Conservation (phyloP, 495 filamentous ascomycete genomes). For the Trichoderma virens region DNA sequence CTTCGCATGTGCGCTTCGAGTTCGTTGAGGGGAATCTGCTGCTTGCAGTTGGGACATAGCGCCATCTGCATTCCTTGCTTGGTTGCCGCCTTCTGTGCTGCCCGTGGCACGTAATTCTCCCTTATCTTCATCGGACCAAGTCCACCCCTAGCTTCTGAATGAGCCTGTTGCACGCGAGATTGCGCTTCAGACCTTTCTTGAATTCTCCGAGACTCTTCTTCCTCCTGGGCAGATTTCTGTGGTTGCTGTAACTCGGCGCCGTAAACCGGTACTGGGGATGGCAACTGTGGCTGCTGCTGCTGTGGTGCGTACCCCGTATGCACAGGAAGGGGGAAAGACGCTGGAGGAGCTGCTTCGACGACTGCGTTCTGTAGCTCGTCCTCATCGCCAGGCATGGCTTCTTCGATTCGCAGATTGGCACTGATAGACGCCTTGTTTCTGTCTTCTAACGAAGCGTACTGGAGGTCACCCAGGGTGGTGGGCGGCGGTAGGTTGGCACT, state of each 20-base stretch:
- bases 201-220: conserved; percentile 61
- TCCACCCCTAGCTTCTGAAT: conserved; percentile 63
- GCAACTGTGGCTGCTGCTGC: conserved; percentile 14
- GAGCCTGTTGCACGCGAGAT: conserved; percentile 65
- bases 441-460: conserved; percentile 89
- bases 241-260: background rate
- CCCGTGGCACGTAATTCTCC: conserved; percentile 83
- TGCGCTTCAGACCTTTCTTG: conserved; percentile 62
- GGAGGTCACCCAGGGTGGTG: conserved; percentile 79
- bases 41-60: conserved; percentile 89
- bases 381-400: conserved; percentile 83
- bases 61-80: conserved; percentile 58
- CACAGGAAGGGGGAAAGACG: conserved; percentile 3
- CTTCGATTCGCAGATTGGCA: conserved; percentile 80
- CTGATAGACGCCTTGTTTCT: conserved; percentile 81
- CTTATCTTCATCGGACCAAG: conserved; percentile 85
- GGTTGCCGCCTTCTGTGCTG: conserved; percentile 60
- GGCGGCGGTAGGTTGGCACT: conserved; percentile 80
- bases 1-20: conserved; percentile 91
- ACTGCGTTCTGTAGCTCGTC: conserved; percentile 51
- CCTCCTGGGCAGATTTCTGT: conserved; percentile 34
- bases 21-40: conserved; percentile 78
- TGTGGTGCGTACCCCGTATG: conserved; percentile 15
- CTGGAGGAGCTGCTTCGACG: conserved; percentile 28
- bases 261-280: background rate